These are phyloP conservation scores for Taphrina betulina DNA, from an alignment of 1,139 yeast genomes.

Conservation along the genomic window DNA sequence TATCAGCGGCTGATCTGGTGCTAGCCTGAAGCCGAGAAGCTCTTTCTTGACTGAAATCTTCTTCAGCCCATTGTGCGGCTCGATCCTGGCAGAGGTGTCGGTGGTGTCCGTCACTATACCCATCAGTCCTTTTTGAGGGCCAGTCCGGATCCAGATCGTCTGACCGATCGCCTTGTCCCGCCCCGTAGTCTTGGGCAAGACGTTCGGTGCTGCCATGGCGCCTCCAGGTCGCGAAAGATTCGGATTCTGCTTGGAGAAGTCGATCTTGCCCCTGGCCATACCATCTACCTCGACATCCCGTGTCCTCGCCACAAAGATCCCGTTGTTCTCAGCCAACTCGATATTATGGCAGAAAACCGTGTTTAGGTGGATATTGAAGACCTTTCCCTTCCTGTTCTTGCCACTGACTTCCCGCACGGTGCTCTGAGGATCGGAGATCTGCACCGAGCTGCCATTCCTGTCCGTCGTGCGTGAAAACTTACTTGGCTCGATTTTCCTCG, in stretches of 20 bases:
- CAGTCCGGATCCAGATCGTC: slow-evolving; percentile 76
- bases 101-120: slow-evolving; percentile 94
- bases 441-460: slow-evolving; percentile 74
- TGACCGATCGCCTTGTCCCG: slow-evolving; percentile 79
- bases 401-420: slow-evolving; percentile 80
- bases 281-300: slow-evolving; percentile 40
- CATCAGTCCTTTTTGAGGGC: slow-evolving; percentile 89
- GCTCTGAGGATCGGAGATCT: slow-evolving; percentile 63
- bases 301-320: slow-evolving; percentile 21
- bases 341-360: slow-evolving; percentile 76
- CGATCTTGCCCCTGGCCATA: slow-evolving; percentile 39
- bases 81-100: slow-evolving; percentile 86
- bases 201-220: slow-evolving; percentile 53
- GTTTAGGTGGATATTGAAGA: slow-evolving; percentile 80
- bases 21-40: slow-evolving; percentile 59
- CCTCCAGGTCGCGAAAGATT: slow-evolving; percentile 35
- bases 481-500: slow-evolving; percentile 65
- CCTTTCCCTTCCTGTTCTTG: slow-evolving; percentile 81
- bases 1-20: slow-evolving; percentile 56
- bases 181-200: slow-evolving; percentile 56
- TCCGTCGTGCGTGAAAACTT: slow-evolving; percentile 80
- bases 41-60: slow-evolving; percentile 79
- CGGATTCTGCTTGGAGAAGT: slow-evolving; percentile 28
- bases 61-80: slow-evolving; percentile 87
- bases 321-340: slow-evolving; percentile 79